These are phyloP conservation scores for Calonectria pseudoreteaudii DNA, from an alignment of 2,329 filamentous ascomycete genomes.

Conservation along the genomic window DNA sequence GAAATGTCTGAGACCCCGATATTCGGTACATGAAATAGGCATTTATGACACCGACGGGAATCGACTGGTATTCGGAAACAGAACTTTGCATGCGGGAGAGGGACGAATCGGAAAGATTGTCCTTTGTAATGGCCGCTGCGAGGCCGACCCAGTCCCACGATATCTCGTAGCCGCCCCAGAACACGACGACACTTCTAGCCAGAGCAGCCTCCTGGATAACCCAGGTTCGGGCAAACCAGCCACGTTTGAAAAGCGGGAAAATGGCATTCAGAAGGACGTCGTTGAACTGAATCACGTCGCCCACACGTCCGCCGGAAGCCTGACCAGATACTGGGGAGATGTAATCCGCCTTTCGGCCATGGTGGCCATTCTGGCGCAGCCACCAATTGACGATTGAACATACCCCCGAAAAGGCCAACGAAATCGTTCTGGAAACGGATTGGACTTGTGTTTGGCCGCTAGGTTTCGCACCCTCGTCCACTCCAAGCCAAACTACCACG, in stretches of 20 bases:
- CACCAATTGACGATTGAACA: background rate
- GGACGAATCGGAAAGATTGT: background rate
- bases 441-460: background rate
- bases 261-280: background rate
- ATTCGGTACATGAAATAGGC: conserved; percentile 3
- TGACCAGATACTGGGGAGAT: background rate
- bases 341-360: background rate
- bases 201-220: background rate
- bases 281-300: background rate
- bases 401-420: background rate
- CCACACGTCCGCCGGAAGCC: background rate
- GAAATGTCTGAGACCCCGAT: background rate
- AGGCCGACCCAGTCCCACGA: background rate
- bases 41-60: background rate
- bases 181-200: background rate
- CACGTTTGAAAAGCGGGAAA: background rate
- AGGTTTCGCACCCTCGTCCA: background rate
- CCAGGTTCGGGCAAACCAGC: background rate
- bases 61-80: background rate
- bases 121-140: background rate
- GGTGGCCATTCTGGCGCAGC: background rate
- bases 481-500: background rate
- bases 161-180: conserved; percentile 2
- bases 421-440: background rate
- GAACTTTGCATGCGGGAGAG: background rate